These are phyloP conservation scores for Dothideomycetidae sp. DNA, from an alignment of 2,329 filamentous ascomycete species.

Conservation along the genomic window DNA sequence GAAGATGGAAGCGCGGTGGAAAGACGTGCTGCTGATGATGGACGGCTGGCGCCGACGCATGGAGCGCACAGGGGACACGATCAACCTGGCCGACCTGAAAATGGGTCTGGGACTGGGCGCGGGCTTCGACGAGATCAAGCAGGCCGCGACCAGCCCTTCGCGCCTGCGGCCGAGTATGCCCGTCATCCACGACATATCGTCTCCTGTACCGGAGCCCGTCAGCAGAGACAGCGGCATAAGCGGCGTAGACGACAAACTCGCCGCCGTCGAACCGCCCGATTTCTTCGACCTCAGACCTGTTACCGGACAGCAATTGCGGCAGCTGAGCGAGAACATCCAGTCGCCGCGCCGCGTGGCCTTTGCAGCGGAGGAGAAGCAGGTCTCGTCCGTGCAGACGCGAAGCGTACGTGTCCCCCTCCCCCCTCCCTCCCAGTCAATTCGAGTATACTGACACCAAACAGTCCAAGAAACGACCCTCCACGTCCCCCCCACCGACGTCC, in stretches of 20 bases:
- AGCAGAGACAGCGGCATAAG: slow-evolving; percentile 18
- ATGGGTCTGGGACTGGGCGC: slow-evolving; percentile 48
- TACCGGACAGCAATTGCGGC: slow-evolving; percentile 2
- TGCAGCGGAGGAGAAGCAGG: no score
- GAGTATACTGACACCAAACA: no score
- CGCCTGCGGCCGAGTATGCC: slow-evolving; percentile 32
- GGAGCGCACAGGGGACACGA: slow-evolving; percentile 52
- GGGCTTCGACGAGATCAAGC: slow-evolving; percentile 22
- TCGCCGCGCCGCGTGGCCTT: slow-evolving; percentile 7
- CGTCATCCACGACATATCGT: slow-evolving; percentile 9
- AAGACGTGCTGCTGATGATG: slow-evolving; percentile 78
- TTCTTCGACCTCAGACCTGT: slow-evolving; percentile 23
- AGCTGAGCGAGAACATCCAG: slow-evolving; percentile 6
- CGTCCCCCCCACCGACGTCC: no score
- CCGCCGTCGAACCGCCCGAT: slow-evolving; percentile 21
- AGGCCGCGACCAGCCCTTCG: slow-evolving; percentile 9
- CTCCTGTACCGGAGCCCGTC: slow-evolving; percentile 13
- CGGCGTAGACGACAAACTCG: slow-evolving; percentile 12
- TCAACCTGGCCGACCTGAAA: slow-evolving; percentile 47
- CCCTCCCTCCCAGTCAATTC: no score
- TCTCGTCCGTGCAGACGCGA: no score
- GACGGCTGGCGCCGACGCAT: slow-evolving; percentile 82
- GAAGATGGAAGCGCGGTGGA: slow-evolving; percentile 84
- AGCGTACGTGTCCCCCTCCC: no score
- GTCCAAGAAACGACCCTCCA: no score